Evolutionary conservation across 2,329 filamentous ascomycete genomes (phyloP).

Genomic region (Bipolaris zeicola): DNA sequence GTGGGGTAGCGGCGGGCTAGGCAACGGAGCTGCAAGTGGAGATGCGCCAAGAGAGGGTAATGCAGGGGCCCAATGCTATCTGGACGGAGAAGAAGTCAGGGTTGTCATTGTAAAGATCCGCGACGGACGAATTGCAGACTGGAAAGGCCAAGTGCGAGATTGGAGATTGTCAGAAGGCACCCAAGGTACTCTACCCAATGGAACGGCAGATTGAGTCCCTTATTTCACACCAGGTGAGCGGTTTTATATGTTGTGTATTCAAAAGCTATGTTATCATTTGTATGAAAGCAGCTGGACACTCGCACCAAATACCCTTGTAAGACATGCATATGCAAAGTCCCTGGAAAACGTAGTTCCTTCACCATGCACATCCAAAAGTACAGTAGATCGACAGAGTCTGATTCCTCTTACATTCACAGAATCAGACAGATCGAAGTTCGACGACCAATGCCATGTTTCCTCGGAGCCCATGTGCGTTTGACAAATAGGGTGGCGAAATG

Average conservation of each 20-base stretch:
- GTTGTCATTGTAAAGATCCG: conserved; percentile 85
- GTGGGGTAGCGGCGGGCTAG: conserved; percentile 56
- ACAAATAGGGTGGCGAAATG: not conserved
- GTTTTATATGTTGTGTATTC: not conserved
- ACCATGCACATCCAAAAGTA: not conserved
- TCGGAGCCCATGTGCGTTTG: not conserved
- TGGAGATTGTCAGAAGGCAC: conserved; percentile 54
- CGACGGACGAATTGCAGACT: conserved; percentile 88
- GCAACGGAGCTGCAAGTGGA: conserved; percentile 49
- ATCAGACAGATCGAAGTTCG: not conserved
- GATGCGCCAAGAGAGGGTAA: conserved; percentile 44
- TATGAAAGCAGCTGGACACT: not conserved
- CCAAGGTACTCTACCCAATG: not conserved
- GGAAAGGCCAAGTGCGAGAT: conserved; percentile 91
- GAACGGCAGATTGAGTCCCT: conserved; percentile 1
- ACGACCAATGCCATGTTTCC: not conserved
- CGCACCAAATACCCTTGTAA: not conserved
- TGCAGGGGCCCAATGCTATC: conserved; percentile 66
- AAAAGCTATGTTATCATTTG: not conserved
- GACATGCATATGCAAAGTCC: not conserved
- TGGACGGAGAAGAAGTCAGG: conserved; percentile 80
- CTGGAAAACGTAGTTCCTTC: not conserved
- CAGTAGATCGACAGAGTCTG: not conserved
- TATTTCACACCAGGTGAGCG: not conserved
- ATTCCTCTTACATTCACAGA: not conserved